These are phyloP conservation scores for Phytophthora europaea DNA, from an alignment of 352 stramenopile genomes.

Conservation along the genomic window DNA sequence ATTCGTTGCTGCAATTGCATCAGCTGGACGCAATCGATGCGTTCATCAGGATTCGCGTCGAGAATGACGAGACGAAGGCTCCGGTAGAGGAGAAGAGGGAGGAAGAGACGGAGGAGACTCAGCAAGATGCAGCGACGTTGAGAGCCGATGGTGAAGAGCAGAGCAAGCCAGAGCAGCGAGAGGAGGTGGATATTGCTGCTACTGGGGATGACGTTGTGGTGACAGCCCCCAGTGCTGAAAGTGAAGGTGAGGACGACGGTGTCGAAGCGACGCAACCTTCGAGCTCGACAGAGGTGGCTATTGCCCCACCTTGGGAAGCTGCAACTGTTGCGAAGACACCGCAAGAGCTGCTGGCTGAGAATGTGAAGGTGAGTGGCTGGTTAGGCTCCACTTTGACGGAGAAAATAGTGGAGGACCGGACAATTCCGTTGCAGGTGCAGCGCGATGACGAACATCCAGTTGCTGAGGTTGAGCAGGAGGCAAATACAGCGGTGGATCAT, in stretches of 20 bases:
- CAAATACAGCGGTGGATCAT: slow-evolving; percentile 15
- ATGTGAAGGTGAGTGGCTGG: slow-evolving; percentile 36
- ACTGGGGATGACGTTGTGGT: neutral
- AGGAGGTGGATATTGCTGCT: neutral
- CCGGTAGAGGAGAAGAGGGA: neutral
- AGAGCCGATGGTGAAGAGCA: neutral
- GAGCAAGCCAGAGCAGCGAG: neutral
- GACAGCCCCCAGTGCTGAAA: neutral
- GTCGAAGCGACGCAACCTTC: slow-evolving; percentile 19
- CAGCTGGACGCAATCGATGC: slow-evolving; percentile 56
- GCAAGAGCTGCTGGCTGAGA: slow-evolving; percentile 32
- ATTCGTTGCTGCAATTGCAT: slow-evolving; percentile 1
- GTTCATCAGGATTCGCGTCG: slow-evolving; percentile 31
- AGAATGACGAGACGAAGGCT: slow-evolving; percentile 15
- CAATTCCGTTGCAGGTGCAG: neutral
- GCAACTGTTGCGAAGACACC: slow-evolving; percentile 26
- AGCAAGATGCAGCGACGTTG: neutral
- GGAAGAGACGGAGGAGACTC: slow-evolving; percentile 12
- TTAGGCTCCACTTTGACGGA: slow-evolving; percentile 20
- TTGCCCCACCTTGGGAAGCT: slow-evolving; percentile 22
- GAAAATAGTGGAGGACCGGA: neutral
- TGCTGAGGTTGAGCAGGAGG: slow-evolving; percentile 10
- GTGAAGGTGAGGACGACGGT: neutral
- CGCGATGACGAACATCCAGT: neutral
- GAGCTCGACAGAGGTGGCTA: neutral